A percentile compares a stretch with the other conserved stretches of the same genome.
Evolutionary conservation across 257 asterid species (phyloP).

Genomic region (Nicotiana tomentosiformis): DNA sequence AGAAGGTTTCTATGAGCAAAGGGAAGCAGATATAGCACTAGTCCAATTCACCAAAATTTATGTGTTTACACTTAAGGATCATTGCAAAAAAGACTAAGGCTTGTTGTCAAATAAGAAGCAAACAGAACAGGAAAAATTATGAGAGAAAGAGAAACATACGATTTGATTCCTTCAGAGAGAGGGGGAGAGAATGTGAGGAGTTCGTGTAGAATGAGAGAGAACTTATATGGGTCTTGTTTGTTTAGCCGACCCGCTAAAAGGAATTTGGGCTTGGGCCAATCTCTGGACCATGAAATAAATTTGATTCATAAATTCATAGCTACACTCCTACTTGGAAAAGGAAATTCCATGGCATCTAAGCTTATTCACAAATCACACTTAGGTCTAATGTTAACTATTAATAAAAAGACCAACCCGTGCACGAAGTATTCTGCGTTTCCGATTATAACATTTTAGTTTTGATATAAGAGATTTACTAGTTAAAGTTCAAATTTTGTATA

Average conservation of each 20-base stretch:
- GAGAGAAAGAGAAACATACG: background rate
- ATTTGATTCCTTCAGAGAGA: background rate
- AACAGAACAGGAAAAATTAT: background rate
- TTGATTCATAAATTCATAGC: background rate
- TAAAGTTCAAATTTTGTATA: no score
- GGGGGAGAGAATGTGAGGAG: background rate
- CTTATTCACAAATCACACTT: background rate
- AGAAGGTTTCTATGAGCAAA: background rate
- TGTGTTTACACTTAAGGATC: background rate
- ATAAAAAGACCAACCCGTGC: no score
- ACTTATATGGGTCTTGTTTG: background rate
- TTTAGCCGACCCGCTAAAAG: background rate
- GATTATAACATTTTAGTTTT: no score
- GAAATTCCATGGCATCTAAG: background rate
- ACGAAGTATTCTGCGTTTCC: no score
- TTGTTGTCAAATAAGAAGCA: background rate
- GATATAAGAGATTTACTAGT: no score
- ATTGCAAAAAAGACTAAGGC: background rate
- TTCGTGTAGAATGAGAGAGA: background rate
- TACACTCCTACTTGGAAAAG: background rate
- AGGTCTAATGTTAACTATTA: no score
- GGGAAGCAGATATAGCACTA: background rate
- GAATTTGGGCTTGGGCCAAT: background rate
- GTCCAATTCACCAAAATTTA: background rate
- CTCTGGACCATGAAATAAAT: background rate